Base-by-base conservation (phyloP, 228 moss, liverwort and hornwort genomes). In the Sphagnum magellanicum region DNA sequence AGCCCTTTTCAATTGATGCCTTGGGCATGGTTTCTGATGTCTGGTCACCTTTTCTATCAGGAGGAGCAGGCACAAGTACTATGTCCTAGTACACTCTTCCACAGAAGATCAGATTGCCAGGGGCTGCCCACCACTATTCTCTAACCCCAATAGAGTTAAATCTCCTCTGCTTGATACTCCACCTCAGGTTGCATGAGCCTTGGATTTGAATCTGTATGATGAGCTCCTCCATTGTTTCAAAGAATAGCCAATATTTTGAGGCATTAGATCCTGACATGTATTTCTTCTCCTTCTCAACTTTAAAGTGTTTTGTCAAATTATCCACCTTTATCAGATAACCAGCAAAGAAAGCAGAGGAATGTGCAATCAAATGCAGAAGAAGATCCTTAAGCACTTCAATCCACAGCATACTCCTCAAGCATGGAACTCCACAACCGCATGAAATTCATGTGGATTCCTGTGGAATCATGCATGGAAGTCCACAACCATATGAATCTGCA, bases 241-340 rank as follows among this genome's bases (percentile, higher is more conserved):
- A 72, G 50, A 72, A 72, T 15, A 50, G 57, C 72, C 72, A 72
- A 32, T 32, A 32, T 59, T 72, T 72, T 59, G 72, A 72, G 49
- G 66, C 51, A 6, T 49, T 64, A 55, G 66, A 72, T 72, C 72
- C 72, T 48, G 72, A 72, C 10, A 72, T 65, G 10, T 53, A 51
- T 17, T 86, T 82, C 12, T 86, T 86, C 71, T 86, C 86, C 65
- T 79, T 82, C 68, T 86, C 86, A 16, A 86, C 86, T 72, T 86
- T 86, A 73, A 77, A 86, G 4, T 79, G 82, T 68, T 86, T 86
- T 75, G 79, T 86, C 61, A 86, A 52, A 51, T 86, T 86, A 53
- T 86, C 86, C n/a, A 86, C 86, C 82, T 86, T 63, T 32, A 32
- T 32, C 32, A 32, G 32, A 32, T 32, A 32, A 32, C 3, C 32